Evolutionary conservation across 345 rosid genomes (phyloP).

Genomic region (Leavenworthia alabamica): DNA sequence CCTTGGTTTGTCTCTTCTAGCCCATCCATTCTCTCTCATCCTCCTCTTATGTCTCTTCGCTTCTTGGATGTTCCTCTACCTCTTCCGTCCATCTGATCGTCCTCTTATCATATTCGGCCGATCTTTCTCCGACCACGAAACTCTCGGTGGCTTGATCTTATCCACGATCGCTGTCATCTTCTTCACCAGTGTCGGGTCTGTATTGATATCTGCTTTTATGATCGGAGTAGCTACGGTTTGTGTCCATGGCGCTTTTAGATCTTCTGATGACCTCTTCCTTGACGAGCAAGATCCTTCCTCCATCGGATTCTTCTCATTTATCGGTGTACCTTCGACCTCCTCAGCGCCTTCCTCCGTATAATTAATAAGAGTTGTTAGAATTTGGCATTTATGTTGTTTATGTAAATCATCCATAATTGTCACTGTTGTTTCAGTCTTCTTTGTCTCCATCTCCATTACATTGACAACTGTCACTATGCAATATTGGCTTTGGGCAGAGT

Average conservation of each 20-base stretch:
- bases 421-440: too few relatives aligned
- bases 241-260: slow-evolving; percentile 54
- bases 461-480: too few relatives aligned
- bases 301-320: slow-evolving; percentile 48
- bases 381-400: too few relatives aligned
- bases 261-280: slow-evolving; percentile 53
- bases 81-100: slow-evolving; percentile 56
- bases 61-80: slow-evolving; percentile 56
- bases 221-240: slow-evolving; percentile 47
- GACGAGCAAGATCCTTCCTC: slow-evolving; percentile 56
- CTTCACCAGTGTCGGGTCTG: slow-evolving; percentile 53
- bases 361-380: too few relatives aligned
- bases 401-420: too few relatives aligned
- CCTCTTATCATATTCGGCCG: slow-evolving; percentile 56
- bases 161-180: slow-evolving; percentile 46
- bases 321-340: slow-evolving; percentile 33
- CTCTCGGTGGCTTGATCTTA: slow-evolving; percentile 39
- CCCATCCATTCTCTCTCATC: slow-evolving; percentile 52
- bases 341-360: slow-evolving; percentile 11
- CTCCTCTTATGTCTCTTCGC: slow-evolving; percentile 48
- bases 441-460: too few relatives aligned
- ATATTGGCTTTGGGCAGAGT: too few relatives aligned
- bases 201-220: slow-evolving; percentile 51
- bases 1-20: slow-evolving; percentile 37
- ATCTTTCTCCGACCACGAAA: slow-evolving; percentile 44